Conservation (phyloP, 2,329 filamentous ascomycete genomes). For the Phoma herbarum region DNA sequence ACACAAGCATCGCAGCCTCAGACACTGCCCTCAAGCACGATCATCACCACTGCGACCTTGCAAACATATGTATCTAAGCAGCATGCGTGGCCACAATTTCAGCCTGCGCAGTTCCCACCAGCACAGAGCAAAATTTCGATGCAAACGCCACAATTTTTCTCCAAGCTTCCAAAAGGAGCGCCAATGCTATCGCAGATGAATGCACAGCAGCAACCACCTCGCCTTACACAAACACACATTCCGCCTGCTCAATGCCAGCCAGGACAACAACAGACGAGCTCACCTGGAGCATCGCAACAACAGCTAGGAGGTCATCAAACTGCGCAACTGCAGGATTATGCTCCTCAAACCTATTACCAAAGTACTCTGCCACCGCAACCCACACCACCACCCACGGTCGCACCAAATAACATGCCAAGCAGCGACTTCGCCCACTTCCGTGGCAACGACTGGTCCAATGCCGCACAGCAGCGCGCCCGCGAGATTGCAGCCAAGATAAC, state of each 20-base stretch:
- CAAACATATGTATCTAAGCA: not conserved
- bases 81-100: not conserved
- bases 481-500: conserved; percentile 1
- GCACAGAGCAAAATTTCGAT: not conserved
- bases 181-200: not conserved
- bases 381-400: not conserved
- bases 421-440: not conserved
- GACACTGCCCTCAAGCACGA: not conserved
- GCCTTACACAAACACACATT: not conserved
- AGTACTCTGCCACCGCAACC: not conserved
- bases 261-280: not conserved
- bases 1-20: not conserved
- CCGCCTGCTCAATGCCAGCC: not conserved
- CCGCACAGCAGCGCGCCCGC: conserved; percentile 4
- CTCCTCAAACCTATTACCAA: not conserved
- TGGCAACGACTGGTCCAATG: conserved; percentile 4
- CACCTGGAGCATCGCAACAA: not conserved
- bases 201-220: not conserved
- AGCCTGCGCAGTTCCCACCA: not conserved
- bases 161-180: not conserved
- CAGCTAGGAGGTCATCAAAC: not conserved
- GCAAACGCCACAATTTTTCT: not conserved
- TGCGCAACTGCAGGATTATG: not conserved
- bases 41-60: not conserved
- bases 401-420: not conserved